Base-by-base conservation (phyloP, 441 rosid species). In the Omphalea diandra region DNA sequence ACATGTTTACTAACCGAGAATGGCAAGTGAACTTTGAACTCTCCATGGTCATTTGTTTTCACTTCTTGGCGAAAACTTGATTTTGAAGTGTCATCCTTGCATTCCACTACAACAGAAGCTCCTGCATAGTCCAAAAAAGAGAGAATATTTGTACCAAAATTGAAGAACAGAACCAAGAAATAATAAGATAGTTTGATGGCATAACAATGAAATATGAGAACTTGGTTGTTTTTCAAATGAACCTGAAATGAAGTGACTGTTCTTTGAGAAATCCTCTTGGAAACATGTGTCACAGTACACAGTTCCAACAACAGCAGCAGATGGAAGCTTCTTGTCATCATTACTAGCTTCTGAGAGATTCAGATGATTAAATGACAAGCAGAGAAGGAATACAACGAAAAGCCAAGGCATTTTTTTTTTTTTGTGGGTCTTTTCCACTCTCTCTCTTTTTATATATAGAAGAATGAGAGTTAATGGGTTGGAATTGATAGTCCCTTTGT, bases 271-370 rank as follows among this genome's bases (percentile, higher is more conserved):
- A 69, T 73, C 85, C 32, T 81, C 52, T n/a, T 77, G 88, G 80
- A 85, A 87, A 79, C 98, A 91, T 17, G 94, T 88, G 79, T 91
- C 97, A 43, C 97, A 94, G 81, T 77, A 91, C 35, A 94, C 98
- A 64, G 93, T 82, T 35, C 98, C 97, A 12, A 86, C 90, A 35
- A 85, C 90, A 66, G 86, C 84, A 0, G 96, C 90, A 67, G 91
- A 78, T 38, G 88, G 80, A 74, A 59, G 87, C 49, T 77, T 82
- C 80, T 67, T 77, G 38, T 60, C 68, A 27, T 52, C 79, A 15
- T 49, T 79, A 31, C 59, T 75, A 24, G 87, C 86, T 33, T 81
- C 81, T 53, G 86, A 82, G 58, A 67, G 55, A 27, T 58, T 41
- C 26, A 49, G 26, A 61, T 36, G 58, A 27, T 32, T 61, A 24